Evolutionary conservation across 2,329 filamentous ascomycete species (phyloP).

Genomic region (Cadophora gregata): DNA sequence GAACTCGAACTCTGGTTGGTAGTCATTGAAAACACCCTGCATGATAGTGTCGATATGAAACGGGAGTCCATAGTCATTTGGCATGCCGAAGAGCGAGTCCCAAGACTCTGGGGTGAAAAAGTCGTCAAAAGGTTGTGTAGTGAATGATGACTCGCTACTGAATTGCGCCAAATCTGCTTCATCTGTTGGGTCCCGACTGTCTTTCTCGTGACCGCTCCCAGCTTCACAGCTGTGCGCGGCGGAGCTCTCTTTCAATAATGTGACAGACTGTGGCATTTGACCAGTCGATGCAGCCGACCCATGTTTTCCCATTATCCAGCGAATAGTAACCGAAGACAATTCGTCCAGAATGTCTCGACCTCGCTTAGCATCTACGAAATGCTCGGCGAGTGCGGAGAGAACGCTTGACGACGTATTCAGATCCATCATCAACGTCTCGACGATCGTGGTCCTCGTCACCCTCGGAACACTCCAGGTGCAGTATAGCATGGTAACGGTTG

Average conservation of each 20-base stretch:
- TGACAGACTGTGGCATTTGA: neutral
- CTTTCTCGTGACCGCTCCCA: neutral
- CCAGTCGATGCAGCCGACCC: neutral
- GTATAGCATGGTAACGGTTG: conserved; percentile 57
- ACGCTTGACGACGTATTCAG: conserved; percentile 16
- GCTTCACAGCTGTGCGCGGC: neutral
- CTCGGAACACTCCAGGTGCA: conserved; percentile 54
- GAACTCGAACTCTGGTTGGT: conserved; percentile 24
- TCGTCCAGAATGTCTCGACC: conserved; percentile 24
- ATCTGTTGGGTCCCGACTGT: neutral
- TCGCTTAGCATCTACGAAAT: conserved; percentile 22
- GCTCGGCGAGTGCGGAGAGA: conserved; percentile 22
- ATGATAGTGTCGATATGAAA: conserved; percentile 25
- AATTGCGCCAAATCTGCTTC: neutral
- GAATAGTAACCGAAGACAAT: conserved; percentile 20
- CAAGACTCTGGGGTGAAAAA: conserved; percentile 21
- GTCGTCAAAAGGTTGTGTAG: conserved; percentile 14
- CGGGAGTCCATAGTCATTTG: conserved; percentile 12
- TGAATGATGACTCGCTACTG: neutral
- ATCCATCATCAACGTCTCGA: conserved; percentile 21
- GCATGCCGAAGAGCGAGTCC: conserved; percentile 11
- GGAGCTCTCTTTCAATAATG: neutral
- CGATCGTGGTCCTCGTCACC: conserved; percentile 16
- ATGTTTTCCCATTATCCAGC: conserved; percentile 18
- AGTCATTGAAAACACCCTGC: conserved; percentile 26